Conservation (phyloP, 2,329 filamentous ascomycete genomes). For the Alternaria alternata region DNA sequence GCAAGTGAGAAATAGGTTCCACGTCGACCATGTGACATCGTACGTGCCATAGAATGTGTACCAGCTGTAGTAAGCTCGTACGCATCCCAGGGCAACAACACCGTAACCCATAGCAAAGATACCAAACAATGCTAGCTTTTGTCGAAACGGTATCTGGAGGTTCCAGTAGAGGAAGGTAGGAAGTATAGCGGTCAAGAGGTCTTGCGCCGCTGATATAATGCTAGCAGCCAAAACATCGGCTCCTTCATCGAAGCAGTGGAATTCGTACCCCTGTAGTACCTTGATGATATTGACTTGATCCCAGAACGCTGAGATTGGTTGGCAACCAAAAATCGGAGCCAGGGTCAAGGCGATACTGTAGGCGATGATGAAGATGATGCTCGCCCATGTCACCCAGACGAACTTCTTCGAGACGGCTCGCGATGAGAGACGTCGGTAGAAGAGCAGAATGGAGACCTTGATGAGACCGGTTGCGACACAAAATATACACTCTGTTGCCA, state of each 20-base stretch:
- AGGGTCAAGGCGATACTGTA: slow-evolving; percentile 39
- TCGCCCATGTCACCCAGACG: slow-evolving; percentile 35
- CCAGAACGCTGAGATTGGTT: slow-evolving; percentile 44
- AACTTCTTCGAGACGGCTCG: slow-evolving; percentile 37
- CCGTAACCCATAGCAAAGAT: slow-evolving; percentile 46
- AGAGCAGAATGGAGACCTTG: slow-evolving; percentile 47
- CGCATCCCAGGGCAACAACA: slow-evolving; percentile 31
- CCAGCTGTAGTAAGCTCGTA: slow-evolving; percentile 42
- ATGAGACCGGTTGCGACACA: slow-evolving; percentile 39
- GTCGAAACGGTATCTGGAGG: slow-evolving; percentile 36
- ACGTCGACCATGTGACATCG: slow-evolving; percentile 40
- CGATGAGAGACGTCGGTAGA: slow-evolving; percentile 41
- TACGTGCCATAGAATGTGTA: slow-evolving; percentile 40
- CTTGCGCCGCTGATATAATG: slow-evolving; percentile 39
- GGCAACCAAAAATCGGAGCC: slow-evolving; percentile 40
- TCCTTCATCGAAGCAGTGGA: slow-evolving; percentile 44
- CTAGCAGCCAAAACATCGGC: slow-evolving; percentile 40
- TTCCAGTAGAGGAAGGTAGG: slow-evolving; percentile 46
- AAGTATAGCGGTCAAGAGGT: slow-evolving; percentile 41
- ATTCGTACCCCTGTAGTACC: slow-evolving; percentile 33
- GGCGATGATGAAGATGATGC: slow-evolving; percentile 36
- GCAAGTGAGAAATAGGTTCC: slow-evolving; percentile 28
- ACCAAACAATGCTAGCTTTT: slow-evolving; percentile 41
- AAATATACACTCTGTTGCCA: slow-evolving; percentile 39
- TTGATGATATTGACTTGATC: slow-evolving; percentile 34